Conservation (phyloP, 2,329 filamentous ascomycete species). For the Thelonectria rubi region DNA sequence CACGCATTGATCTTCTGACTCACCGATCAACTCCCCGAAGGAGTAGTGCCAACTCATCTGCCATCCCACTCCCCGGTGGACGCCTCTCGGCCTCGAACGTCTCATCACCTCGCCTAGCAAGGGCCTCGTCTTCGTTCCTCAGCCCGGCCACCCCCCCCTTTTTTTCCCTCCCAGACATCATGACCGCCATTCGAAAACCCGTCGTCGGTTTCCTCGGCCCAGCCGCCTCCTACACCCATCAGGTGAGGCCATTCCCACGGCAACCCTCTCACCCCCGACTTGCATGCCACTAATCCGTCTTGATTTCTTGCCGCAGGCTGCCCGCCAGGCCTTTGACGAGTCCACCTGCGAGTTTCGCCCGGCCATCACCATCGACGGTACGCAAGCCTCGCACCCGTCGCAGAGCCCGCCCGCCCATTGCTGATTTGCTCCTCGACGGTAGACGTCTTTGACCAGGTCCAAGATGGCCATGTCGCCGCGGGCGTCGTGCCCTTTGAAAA, state of each 20-base stretch:
- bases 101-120: constrained; percentile 5
- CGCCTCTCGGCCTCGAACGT: constrained; percentile 11
- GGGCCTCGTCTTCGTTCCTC: constrained; percentile 3
- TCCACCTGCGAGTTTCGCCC: constrained; percentile 59
- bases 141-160: constrained; percentile 8
- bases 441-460: constrained; percentile 85
- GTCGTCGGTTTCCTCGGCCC: constrained; percentile 61
- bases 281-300: constrained; percentile 32
- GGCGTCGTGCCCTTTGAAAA: constrained; percentile 97
- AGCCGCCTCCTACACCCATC: constrained; percentile 60
- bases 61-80: constrained; percentile 18
- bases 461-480: constrained; percentile 68
- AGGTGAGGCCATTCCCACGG: constrained; percentile 49
- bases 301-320: constrained; percentile 49
- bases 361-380: constrained; percentile 61
- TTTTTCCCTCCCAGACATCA: constrained; percentile 33
- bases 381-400: constrained; percentile 27
- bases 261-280: constrained; percentile 18
- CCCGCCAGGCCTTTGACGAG: constrained; percentile 58
- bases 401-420: constrained; percentile 2
- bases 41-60: constrained; percentile 10
- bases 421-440: constrained; percentile 22
- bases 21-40: constrained; percentile 25
- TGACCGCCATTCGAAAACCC: constrained; percentile 47
- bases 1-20: constrained; percentile 18